Evolutionary conservation across 2,329 filamentous ascomycete genomes (phyloP), one percentile per base, ranked within the genome.

Genomic region (Colletotrichum noveboracense): DNA sequence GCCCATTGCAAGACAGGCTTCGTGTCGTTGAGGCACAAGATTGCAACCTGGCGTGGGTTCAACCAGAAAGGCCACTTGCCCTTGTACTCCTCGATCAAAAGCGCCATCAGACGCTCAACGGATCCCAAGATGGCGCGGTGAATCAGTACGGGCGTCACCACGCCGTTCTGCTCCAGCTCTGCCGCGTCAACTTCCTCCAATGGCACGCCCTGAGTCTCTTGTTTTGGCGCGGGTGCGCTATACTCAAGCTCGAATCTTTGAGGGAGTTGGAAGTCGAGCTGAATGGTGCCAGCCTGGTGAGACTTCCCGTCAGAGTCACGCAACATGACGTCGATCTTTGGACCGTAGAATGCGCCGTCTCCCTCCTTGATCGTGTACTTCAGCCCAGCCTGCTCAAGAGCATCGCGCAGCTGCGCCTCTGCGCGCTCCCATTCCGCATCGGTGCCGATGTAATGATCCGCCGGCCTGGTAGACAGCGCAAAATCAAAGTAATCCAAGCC

Each of bases 51-150:
- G 7, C 92, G 91, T 1, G 95, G 95, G 71, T 94, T 96, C 12
- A 98, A 88, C 96, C 95, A 98, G 82, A 98, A 96, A 5, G 95
- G 95, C 91, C 95, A 97, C 74, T 89, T 90, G 18, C 94, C 94
- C 72, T 93, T 89, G 79, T 96, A 95, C 78, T 95, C 93, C 84
- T 98, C 96, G 71, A 97, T 96, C 55, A 98, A 85, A 16, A 98
- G 88, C 5, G 95, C 95, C 89, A 98, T 93, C 77, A 98, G 92
- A 61, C 96, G 91, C 84, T 98, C 95, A 7, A 97, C 90, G 0
- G 94, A 97, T 18, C 95, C 95, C 67, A 97, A 89, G 43, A 98
- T 94, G 16, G 96, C 95, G 66, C 95, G 92, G 82, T 98, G 95
- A 67, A 98, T 93, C 81, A 98, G 90, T 48, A 98, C 95, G 0